phyloP scores from a whole-genome alignment of 768 basidiomycete species.

The Saitozyma sp. region DNA sequence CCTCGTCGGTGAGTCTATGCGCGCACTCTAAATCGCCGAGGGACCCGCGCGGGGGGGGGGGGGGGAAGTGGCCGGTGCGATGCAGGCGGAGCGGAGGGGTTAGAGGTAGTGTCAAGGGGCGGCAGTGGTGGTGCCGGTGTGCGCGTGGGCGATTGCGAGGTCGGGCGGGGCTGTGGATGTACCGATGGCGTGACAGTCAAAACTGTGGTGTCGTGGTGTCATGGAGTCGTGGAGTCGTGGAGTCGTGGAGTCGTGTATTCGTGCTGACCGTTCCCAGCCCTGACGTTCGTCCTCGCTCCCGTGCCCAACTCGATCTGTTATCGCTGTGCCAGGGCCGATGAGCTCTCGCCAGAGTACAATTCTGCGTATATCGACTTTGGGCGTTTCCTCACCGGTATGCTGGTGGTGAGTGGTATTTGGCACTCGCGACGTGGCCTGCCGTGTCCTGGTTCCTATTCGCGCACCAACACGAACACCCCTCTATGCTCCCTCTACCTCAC shows the following conservation, averaged over 20 bases:
- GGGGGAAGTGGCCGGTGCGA: too few relatives aligned
- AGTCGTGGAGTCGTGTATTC: background rate
- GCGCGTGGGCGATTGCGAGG: background rate
- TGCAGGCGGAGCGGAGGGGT: too few relatives aligned
- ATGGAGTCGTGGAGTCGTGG: background rate
- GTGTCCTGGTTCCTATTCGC: background rate
- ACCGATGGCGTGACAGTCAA: too few relatives aligned
- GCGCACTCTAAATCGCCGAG: background rate
- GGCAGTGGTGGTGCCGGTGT: conserved; percentile 46
- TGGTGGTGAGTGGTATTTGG: conserved; percentile 63
- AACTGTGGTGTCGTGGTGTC: background rate
- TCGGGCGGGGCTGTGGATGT: background rate
- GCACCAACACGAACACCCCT: background rate
- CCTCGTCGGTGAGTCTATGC: conserved; percentile 70
- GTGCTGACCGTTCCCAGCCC: conserved; percentile 58
- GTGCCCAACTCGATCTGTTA: conserved; percentile 91
- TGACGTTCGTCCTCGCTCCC: conserved; percentile 93
- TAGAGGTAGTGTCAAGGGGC: too few relatives aligned
- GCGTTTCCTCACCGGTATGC: conserved; percentile 84
- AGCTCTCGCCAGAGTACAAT: conserved; percentile 75
- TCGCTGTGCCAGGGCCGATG: conserved; percentile 81
- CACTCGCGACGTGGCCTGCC: background rate
- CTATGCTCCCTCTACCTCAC: background rate
- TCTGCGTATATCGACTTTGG: conserved; percentile 72
- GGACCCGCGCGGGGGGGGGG: too few relatives aligned